Base-by-base conservation (phyloP, 2,329 filamentous ascomycete species). In the Aureobasidium sp. region DNA sequence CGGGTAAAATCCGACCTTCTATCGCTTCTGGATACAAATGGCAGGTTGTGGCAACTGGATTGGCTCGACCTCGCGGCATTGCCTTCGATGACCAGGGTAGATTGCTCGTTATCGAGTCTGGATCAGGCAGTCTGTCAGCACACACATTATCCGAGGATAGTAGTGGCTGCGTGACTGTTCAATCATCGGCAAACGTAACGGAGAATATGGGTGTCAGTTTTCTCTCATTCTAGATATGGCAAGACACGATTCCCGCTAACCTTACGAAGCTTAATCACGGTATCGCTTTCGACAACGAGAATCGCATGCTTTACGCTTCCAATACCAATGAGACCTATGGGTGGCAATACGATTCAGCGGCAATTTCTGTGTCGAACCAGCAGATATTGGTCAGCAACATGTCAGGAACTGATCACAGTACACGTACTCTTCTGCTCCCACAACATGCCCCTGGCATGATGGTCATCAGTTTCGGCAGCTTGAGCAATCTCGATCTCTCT, bases 351-450 rank as follows among this genome's bases (percentile, higher is more conserved):
- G 79, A 88, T 69, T 78, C 79, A 4, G 78, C 84, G 47, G 75
- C 75, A 51, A 36, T 61, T 11, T 63, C 63, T 55, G 68, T 56
- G 3, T 29, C 52, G 11, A 27, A 56, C 8, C 52, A 56, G 37
- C 52, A 44, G 52, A 56, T 80, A 3, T 64, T 91, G 5, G 76
- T 91, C 51, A 76, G 76, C 41, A 84, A 84, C 66, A 89, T 90
- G 86, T 78, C 70, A 15, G 74, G 80, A 63, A 72, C 76, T 5
- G 87, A 85, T 53, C 87, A 90, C 67, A 82, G 78, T 6, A 87
- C 87, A 0, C 81, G 88, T 39, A 90, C 88, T 0, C 76, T 91
- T 1, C 78, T 89, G 42, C 74, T 88, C 15, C 85, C 87, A 0
- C 70, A 75, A 17, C 78, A 79, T 36, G 73, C 78, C 8, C 79